Conservation (phyloP, 441 rosid genomes). For the Euphorbia schlechtendalii region DNA sequence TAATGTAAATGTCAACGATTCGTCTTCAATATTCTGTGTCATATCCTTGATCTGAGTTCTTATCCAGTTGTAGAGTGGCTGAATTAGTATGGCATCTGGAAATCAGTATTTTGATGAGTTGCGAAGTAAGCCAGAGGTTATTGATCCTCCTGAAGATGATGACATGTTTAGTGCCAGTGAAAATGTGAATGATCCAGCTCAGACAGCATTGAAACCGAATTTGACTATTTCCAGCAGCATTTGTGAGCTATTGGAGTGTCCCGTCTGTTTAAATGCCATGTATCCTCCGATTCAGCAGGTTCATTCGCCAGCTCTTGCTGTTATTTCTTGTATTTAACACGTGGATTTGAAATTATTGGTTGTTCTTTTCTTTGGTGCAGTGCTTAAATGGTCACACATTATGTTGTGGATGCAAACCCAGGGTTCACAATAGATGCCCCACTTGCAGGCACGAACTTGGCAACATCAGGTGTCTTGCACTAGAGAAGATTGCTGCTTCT, state of each 20-base stretch:
- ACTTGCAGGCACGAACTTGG: constrained; percentile 80
- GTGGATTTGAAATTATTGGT: too few relatives aligned
- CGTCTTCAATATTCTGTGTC: not conserved
- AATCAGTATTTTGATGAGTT: constrained; percentile 48
- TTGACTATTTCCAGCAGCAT: constrained; percentile 57
- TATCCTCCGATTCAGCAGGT: constrained; percentile 83
- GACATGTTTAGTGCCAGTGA: constrained; percentile 42
- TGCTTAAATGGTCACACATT: constrained; percentile 72
- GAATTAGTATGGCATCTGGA: constrained; percentile 45
- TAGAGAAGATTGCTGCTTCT: constrained; percentile 74
- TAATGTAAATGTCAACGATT: not conserved
- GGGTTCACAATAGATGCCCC: constrained; percentile 72
- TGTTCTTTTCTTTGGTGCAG: constrained; percentile 27
- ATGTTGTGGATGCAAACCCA: constrained; percentile 70
- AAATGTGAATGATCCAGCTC: constrained; percentile 45
- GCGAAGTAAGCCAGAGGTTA: constrained; percentile 53
- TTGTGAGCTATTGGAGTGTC: constrained; percentile 63
- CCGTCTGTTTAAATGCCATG: constrained; percentile 73
- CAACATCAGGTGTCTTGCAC: constrained; percentile 70
- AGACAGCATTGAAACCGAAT: constrained; percentile 46
- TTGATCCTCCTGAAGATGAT: constrained; percentile 54
- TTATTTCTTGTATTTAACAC: too few relatives aligned
- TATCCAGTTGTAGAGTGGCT: constrained; percentile 15
- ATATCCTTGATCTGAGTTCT: not conserved
- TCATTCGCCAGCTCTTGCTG: too few relatives aligned